Evolutionary conservation across 495 filamentous ascomycete species (phyloP).

Genomic region (Penicillium soppii): DNA sequence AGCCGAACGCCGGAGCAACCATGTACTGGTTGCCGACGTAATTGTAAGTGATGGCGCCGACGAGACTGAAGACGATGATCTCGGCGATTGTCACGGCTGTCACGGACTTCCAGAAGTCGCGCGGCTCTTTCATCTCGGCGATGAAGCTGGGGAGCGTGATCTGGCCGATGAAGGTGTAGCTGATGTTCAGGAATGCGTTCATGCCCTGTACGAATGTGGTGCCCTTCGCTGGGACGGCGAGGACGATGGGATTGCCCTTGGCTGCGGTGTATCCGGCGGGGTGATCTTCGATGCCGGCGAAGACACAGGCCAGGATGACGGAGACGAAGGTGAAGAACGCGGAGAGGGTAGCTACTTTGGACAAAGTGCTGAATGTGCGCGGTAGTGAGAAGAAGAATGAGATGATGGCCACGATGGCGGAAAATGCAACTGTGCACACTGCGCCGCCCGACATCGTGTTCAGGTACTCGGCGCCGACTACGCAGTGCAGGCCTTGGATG

Average conservation of each 20-base stretch:
- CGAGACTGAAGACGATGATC: constrained; percentile 74
- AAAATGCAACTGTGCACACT: constrained; percentile 72
- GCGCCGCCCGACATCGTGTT: constrained; percentile 73
- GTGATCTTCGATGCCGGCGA: constrained; percentile 68
- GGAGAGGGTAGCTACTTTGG: constrained; percentile 69
- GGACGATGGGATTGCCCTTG: constrained; percentile 60
- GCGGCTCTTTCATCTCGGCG: constrained; percentile 84
- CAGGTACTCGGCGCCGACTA: constrained; percentile 77
- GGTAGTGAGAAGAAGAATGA: constrained; percentile 77
- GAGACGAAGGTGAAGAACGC: constrained; percentile 86
- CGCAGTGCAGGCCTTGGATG: constrained; percentile 78
- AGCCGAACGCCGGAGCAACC: constrained; percentile 77
- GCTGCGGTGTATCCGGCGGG: constrained; percentile 59
- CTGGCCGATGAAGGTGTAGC: constrained; percentile 90
- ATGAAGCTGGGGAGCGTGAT: constrained; percentile 91
- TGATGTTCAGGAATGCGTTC: constrained; percentile 85
- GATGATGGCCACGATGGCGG: constrained; percentile 64
- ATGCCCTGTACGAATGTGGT: constrained; percentile 77
- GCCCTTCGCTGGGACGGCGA: constrained; percentile 61
- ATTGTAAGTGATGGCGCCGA: constrained; percentile 73
- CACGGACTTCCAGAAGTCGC: constrained; percentile 85
- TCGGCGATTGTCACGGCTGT: constrained; percentile 86
- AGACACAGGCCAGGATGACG: constrained; percentile 75
- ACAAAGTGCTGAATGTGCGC: constrained; percentile 75
- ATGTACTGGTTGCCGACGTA: constrained; percentile 86